Conservation (phyloP, 2,329 filamentous ascomycete species). For the Blastomyces gilchristii region DNA sequence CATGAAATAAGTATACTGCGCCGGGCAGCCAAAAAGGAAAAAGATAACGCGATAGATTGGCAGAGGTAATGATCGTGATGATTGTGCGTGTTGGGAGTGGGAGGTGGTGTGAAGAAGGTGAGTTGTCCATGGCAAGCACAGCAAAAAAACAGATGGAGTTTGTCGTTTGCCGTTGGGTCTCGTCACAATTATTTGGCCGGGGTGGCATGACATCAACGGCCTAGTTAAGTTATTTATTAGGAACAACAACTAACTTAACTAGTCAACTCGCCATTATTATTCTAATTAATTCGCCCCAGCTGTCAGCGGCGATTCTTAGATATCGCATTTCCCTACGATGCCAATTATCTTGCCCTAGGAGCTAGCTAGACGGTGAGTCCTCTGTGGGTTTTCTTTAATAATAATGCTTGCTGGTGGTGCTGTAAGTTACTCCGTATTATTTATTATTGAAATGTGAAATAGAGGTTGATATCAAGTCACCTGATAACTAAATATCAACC, state of each 20-base stretch:
- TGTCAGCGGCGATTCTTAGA: neutral
- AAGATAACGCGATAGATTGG: neutral
- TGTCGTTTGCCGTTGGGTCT: neutral
- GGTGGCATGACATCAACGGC: conserved; percentile 1
- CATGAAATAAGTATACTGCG: neutral
- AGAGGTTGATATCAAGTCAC: neutral
- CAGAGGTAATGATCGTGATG: neutral
- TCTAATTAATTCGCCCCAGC: neutral
- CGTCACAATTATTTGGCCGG: neutral
- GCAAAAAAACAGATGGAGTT: neutral
- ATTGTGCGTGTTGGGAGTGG: neutral
- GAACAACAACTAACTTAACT: neutral
- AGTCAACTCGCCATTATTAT: too few species aligned
- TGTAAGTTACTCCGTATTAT: too few species aligned
- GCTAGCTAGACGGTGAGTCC: neutral
- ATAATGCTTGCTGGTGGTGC: too few species aligned
- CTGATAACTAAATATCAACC: neutral
- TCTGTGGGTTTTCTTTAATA: neutral
- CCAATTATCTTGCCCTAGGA: neutral
- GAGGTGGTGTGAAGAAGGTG: neutral
- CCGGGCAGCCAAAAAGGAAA: neutral
- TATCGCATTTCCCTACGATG: neutral
- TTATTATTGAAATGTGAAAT: neutral
- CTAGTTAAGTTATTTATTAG: too few species aligned
- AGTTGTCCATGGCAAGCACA: neutral